Percentiles rank a stretch among this genome's conserved stretches.
Conservation (phyloP, 2,329 filamentous ascomycete genomes). For the Xylariaceae sp. region DNA sequence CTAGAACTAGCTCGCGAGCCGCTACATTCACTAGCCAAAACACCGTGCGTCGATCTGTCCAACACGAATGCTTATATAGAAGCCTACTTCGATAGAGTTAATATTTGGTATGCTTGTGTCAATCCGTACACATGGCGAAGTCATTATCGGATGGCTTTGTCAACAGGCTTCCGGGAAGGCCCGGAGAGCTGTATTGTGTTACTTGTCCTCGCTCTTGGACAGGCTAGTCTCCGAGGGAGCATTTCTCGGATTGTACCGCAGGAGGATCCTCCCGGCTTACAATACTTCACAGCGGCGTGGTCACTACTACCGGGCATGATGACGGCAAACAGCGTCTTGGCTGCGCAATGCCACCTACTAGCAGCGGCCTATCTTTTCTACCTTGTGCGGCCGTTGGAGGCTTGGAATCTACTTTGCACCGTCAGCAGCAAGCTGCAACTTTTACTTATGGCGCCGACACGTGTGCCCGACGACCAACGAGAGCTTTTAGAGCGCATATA, state of each 20-base stretch:
- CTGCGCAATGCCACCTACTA: constrained; percentile 75
- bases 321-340: constrained; percentile 73
- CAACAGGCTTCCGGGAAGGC: constrained; percentile 72
- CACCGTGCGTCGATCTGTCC: constrained; percentile 64
- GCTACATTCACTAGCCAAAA: constrained; percentile 62
- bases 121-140: constrained; percentile 77
- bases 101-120: constrained; percentile 82
- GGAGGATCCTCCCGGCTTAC: constrained; percentile 69
- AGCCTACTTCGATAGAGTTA: constrained; percentile 76
- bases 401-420: constrained; percentile 75
- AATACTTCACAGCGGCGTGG: constrained; percentile 81
- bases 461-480: constrained; percentile 65
- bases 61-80: constrained; percentile 73
- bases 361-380: constrained; percentile 82
- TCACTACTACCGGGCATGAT: constrained; percentile 71
- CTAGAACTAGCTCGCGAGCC: constrained; percentile 76
- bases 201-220: constrained; percentile 71
- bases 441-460: constrained; percentile 67
- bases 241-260: constrained; percentile 67
- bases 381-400: constrained; percentile 74
- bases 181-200: constrained; percentile 80
- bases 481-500: constrained; percentile 75
- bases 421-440: constrained; percentile 80
- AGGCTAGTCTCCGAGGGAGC: constrained; percentile 70
- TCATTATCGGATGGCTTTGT: constrained; percentile 71